phyloP scores from a whole-genome alignment of 2,329 filamentous ascomycete species.

The Pyrenophora teres region DNA sequence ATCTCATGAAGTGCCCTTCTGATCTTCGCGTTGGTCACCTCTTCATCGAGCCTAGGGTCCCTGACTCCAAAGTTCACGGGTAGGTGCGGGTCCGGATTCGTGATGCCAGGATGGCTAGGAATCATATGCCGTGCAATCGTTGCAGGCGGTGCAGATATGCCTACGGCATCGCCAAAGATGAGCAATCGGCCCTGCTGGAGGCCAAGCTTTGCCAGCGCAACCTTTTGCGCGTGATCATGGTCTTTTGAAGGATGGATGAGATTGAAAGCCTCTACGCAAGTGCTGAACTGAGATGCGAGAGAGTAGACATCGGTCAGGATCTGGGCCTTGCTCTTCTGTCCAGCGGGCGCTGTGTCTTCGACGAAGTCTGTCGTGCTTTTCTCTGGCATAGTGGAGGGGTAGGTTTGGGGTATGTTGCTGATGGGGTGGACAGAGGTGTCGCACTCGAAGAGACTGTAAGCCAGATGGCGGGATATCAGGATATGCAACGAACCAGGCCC shows the following conservation, averaged over 20 bases:
- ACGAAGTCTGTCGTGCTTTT: constrained; percentile 23
- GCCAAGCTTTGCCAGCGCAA: constrained; percentile 51
- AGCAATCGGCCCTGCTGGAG: constrained; percentile 55
- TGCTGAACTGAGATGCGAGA: constrained; percentile 53
- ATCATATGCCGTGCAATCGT: constrained; percentile 52
- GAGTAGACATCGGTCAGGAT: constrained; percentile 49
- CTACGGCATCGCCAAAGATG: constrained; percentile 55
- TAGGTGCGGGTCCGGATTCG: constrained; percentile 52
- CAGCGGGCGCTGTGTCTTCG: constrained; percentile 21
- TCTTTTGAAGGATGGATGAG: constrained; percentile 52
- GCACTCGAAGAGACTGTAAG: not conserved
- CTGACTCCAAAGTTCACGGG: constrained; percentile 53
- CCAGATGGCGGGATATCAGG: constrained; percentile 3
- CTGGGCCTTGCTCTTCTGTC: constrained; percentile 35
- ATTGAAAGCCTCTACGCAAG: constrained; percentile 55
- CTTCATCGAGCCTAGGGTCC: constrained; percentile 51
- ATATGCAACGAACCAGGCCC: constrained; percentile 4
- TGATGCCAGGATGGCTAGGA: constrained; percentile 50
- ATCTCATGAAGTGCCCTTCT: constrained; percentile 51
- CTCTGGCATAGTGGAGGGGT: constrained; percentile 32
- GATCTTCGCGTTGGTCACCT: constrained; percentile 44
- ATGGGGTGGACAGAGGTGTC: not conserved
- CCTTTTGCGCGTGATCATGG: constrained; percentile 51
- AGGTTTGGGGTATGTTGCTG: not conserved
- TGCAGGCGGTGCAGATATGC: constrained; percentile 51